Conservation (phyloP, 495 filamentous ascomycete genomes). For the Penicillium ochrochloron region DNA sequence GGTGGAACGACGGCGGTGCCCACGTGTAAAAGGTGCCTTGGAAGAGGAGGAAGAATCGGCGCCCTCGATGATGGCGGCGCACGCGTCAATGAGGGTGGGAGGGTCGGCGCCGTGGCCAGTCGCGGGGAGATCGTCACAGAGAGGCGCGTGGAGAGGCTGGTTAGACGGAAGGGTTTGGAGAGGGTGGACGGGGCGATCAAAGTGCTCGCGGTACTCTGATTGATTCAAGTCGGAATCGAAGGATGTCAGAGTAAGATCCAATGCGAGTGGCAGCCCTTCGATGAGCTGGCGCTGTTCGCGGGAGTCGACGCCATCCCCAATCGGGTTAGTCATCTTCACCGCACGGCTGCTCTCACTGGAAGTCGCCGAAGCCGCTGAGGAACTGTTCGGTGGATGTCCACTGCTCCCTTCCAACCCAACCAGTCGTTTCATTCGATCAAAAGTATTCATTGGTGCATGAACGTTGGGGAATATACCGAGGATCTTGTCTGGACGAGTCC, state of each 20-base stretch:
- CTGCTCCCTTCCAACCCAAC: conserved; percentile 22
- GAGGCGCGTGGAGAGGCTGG: neutral
- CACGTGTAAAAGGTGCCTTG: conserved; percentile 49
- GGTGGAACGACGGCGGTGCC: conserved; percentile 53
- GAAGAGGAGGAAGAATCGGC: conserved; percentile 38
- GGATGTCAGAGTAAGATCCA: conserved; percentile 4
- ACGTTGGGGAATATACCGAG: neutral
- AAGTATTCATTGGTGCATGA: conserved; percentile 22
- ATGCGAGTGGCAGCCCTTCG: conserved; percentile 4
- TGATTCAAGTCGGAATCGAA: neutral
- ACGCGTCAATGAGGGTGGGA: conserved; percentile 15
- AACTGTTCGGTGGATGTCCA: neutral
- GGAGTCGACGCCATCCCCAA: conserved; percentile 19
- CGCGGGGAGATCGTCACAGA: neutral
- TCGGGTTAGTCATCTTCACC: conserved; percentile 22
- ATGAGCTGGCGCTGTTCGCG: conserved; percentile 11
- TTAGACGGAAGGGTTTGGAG: too few relatives aligned
- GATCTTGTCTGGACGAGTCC: neutral
- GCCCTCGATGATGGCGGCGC: conserved; percentile 46
- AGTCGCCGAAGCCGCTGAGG: neutral
- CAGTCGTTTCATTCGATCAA: conserved; percentile 30
- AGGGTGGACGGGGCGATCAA: neutral
- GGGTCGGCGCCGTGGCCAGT: conserved; percentile 18
- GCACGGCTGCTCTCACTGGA: neutral
- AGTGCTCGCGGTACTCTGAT: neutral